Percentiles rank a stretch among this genome's conserved stretches.
phyloP scores from a whole-genome alignment of 2,329 filamentous ascomycete genomes.

The Oidium heveae region DNA sequence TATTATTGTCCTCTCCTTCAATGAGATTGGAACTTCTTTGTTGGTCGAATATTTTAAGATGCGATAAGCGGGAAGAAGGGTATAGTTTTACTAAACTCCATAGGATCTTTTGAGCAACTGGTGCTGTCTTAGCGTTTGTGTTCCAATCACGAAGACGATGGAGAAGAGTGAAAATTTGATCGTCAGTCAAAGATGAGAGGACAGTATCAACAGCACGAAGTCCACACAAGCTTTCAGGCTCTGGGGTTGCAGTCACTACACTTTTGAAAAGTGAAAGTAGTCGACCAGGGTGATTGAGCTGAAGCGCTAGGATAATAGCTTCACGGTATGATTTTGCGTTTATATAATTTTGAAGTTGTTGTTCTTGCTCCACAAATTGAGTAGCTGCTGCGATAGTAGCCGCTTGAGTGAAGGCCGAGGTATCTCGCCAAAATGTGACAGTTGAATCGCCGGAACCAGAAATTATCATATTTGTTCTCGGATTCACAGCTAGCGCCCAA shows the following conservation, averaged over 20 bases:
- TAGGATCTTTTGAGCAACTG: constrained; percentile 65
- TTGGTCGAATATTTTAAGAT: constrained; percentile 33
- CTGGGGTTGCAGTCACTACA: constrained; percentile 38
- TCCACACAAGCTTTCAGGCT: constrained; percentile 37
- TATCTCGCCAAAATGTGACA: constrained; percentile 89
- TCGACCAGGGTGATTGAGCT: constrained; percentile 80
- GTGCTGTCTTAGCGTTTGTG: constrained; percentile 69
- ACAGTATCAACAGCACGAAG: constrained; percentile 57
- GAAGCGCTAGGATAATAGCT: constrained; percentile 73
- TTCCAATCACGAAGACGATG: constrained; percentile 86
- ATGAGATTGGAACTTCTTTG: constrained; percentile 19
- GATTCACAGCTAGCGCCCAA: constrained; percentile 62
- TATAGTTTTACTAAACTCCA: constrained; percentile 60
- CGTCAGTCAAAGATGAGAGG: constrained; percentile 50
- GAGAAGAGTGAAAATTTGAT: constrained; percentile 66
- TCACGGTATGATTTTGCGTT: constrained; percentile 70
- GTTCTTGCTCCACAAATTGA: constrained; percentile 75
- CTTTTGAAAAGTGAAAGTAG: constrained; percentile 63
- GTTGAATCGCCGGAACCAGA: constrained; percentile 85
- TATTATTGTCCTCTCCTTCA: neutral
- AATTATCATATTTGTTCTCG: constrained; percentile 45
- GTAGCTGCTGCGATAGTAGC: constrained; percentile 49
- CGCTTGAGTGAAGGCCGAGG: constrained; percentile 53
- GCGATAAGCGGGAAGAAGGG: constrained; percentile 51
- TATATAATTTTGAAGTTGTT: constrained; percentile 82